These are phyloP conservation scores for Malassezia equina DNA, from an alignment of 1,284 basidiomycete genomes.

Conservation along the genomic window DNA sequence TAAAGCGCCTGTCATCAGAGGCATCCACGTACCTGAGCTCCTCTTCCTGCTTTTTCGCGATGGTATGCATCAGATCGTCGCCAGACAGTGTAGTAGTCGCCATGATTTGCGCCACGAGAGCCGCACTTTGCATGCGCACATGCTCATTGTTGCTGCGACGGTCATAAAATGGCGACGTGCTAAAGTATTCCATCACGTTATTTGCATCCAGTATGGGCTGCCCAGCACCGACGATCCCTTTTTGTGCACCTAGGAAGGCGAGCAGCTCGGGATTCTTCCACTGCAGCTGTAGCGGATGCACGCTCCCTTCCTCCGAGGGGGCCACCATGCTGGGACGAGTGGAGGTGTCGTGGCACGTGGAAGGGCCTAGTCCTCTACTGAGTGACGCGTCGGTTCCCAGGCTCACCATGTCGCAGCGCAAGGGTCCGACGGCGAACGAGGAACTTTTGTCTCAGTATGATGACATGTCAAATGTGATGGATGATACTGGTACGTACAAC, in stretches of 20 bases:
- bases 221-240: constrained; percentile 8
- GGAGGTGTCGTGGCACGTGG: not conserved
- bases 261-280: constrained; percentile 41
- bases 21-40: constrained; percentile 21
- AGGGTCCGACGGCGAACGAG: constrained; percentile 8
- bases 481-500: constrained; percentile 13
- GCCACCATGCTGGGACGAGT: not conserved
- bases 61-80: not conserved
- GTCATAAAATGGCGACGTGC: constrained; percentile 41
- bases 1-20: constrained; percentile 15
- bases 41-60: constrained; percentile 18
- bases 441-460: constrained; percentile 28
- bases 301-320: not conserved
- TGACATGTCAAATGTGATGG: constrained; percentile 21
- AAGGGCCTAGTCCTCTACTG: not conserved
- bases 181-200: constrained; percentile 41
- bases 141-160: constrained; percentile 40
- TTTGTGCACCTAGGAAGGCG: constrained; percentile 25
- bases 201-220: constrained; percentile 20
- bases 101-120: constrained; percentile 1
- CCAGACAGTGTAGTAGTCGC: not conserved
- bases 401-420: constrained; percentile 5
- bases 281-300: constrained; percentile 28
- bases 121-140: constrained; percentile 42
- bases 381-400: not conserved